Evolutionary conservation across 257 asterid species (phyloP), one percentile per base, ranked within the genome.

Genomic region (Solanum corneliomulleri): DNA sequence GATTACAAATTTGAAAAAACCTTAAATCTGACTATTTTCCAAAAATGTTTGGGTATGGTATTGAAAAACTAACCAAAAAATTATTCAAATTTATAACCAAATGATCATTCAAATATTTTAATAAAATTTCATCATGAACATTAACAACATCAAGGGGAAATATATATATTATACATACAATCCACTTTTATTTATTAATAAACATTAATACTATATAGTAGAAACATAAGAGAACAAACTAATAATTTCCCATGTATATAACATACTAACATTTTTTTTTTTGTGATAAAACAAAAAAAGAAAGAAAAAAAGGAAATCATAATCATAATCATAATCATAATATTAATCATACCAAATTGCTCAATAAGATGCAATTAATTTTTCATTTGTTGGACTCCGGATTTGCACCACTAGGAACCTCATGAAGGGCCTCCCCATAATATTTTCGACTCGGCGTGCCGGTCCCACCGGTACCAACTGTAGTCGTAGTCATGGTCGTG

Each of bases 381-480:
- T 70, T 29, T 90, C 66, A 89, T 90, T 93, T 89, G 87, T 95
- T 95, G 82, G 97, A 94, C 89, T 94, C 96, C 1, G 98, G 98
- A 88, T 95, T 95, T 20, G 98, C 93, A 88, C 98, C 98, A 86
- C 98, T 95, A 1, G 98, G 98, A 31, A 95, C 98, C 78, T 93
- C 96, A 91, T 95, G 98, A 71, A 94, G 95, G 88, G 91, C 94
- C 44, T 31, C 91, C 11, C 89, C 86, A 86, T 93, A 92, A 85
- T 93, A 93, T 18, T 85, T 87, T 64, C 87, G 87, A 56, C 85
- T 75, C 49, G 39, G 13, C 16, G 35, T n/a, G 25, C 47, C 14
- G 3, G 84, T 60, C 64, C 37, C 83, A 47, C 3, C 66, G 13
- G 21, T 25, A 47, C 18, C 6, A 33, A 16, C 45, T 10, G 11